A percentile compares a stretch with the other conserved stretches of the same genome.
These are phyloP conservation scores for Claviceps cyperi DNA, from an alignment of 2,329 filamentous ascomycete genomes.

Conservation along the genomic window DNA sequence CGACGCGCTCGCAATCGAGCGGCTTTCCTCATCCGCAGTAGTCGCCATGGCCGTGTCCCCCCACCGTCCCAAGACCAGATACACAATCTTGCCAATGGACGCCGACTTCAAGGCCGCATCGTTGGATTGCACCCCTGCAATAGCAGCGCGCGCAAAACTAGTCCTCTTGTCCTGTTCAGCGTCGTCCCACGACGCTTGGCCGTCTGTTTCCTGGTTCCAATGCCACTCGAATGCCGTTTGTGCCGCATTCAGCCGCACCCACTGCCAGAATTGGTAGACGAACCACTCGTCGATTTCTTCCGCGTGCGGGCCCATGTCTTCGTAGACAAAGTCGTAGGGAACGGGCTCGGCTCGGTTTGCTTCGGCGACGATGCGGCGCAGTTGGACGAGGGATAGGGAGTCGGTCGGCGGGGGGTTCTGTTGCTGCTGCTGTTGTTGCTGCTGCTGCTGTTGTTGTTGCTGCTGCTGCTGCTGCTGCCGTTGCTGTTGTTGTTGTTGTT, in stretches of 20 bases:
- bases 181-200: constrained; percentile 46
- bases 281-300: constrained; percentile 98
- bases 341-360: constrained; percentile 54
- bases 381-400: constrained; percentile 61
- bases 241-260: constrained; percentile 60
- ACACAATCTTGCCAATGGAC: constrained; percentile 42
- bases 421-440: constrained; percentile 9
- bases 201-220: constrained; percentile 43
- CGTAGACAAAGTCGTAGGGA: constrained; percentile 76
- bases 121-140: constrained; percentile 28
- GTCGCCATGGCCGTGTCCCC: constrained; percentile 45
- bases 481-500: constrained; percentile 7
- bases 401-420: constrained; percentile 32
- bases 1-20: constrained; percentile 36
- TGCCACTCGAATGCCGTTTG: constrained; percentile 64
- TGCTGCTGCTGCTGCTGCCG: constrained; percentile 13
- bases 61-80: constrained; percentile 57
- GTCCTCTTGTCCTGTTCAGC: constrained; percentile 40
- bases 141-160: constrained; percentile 41
- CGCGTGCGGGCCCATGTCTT: constrained; percentile 57
- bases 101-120: constrained; percentile 35
- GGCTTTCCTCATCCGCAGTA: constrained; percentile 25
- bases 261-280: constrained; percentile 76
- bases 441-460: not conserved
- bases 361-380: constrained; percentile 59